Percentiles rank a stretch among this genome's conserved stretches.
phyloP scores from a whole-genome alignment of 495 filamentous ascomycete species.

The Penicillium atrosanguineum region DNA sequence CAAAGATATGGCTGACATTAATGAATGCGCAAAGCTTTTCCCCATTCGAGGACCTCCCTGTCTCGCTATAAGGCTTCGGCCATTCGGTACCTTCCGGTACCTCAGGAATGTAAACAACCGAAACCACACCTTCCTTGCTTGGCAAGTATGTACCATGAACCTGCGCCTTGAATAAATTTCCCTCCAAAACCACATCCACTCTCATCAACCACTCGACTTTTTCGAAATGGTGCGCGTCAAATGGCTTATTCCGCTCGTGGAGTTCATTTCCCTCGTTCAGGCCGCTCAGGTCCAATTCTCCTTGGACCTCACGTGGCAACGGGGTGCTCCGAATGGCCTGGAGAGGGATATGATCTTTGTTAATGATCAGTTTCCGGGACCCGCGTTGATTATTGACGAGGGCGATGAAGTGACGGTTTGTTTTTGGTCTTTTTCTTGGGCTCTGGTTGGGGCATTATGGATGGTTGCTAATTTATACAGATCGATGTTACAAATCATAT shows the following conservation, averaged over 20 bases:
- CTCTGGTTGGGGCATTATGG: not conserved
- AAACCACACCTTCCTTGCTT: not conserved
- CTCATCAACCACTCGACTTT: no score
- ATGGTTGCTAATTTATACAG: slow-evolving; percentile 1
- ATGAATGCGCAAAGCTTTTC: no score
- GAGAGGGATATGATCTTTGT: slow-evolving; percentile 47
- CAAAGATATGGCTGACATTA: no score
- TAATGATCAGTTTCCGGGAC: slow-evolving; percentile 56
- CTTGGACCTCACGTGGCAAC: slow-evolving; percentile 30
- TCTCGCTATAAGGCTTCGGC: no score
- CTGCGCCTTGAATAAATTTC: not conserved
- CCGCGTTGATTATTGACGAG: slow-evolving; percentile 52
- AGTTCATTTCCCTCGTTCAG: not conserved
- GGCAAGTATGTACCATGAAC: not conserved
- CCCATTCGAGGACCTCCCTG: no score
- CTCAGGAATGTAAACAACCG: not conserved
- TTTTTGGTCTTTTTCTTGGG: slow-evolving; percentile 13
- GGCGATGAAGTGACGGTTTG: slow-evolving; percentile 50
- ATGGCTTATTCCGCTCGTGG: not conserved
- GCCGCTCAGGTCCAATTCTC: not conserved
- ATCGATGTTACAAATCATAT: slow-evolving; percentile 47
- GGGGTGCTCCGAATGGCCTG: slow-evolving; percentile 35
- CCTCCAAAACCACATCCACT: no score
- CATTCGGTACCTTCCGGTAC: no score
- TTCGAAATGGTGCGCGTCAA: not conserved